Evolutionary conservation across 1,139 yeast genomes (phyloP).

Genomic region (Pichia sp.): DNA sequence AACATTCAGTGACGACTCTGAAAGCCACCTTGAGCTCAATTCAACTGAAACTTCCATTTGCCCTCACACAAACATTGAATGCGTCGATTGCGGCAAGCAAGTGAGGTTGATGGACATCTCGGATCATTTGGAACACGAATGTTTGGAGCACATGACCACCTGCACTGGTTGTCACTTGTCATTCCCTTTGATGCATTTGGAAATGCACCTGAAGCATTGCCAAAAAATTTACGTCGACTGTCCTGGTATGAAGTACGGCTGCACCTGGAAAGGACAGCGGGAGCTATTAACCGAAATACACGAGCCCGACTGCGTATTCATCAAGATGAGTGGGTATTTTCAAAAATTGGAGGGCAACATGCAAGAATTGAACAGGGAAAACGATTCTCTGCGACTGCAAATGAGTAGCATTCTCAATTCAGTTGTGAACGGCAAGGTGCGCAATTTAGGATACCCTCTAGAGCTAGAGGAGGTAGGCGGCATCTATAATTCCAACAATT

Average conservation of each 20-base stretch:
- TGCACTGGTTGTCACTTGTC: conserved; percentile 35
- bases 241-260: conserved; percentile 36
- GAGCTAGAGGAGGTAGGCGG: conserved; percentile 23
- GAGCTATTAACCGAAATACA: conserved; percentile 33
- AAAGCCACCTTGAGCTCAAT: not conserved
- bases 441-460: conserved; percentile 49
- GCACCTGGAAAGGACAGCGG: conserved; percentile 40
- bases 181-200: conserved; percentile 30
- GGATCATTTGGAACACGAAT: conserved; percentile 39
- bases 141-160: conserved; percentile 37
- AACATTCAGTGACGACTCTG: conserved; percentile 2
- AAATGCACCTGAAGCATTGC: conserved; percentile 34
- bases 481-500: conserved; percentile 19
- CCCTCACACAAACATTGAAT: conserved; percentile 38
- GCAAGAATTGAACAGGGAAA: conserved; percentile 35
- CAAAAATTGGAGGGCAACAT: conserved; percentile 33
- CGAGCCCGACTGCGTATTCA: conserved; percentile 34
- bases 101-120: conserved; percentile 36
- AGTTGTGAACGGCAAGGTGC: conserved; percentile 48
- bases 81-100: conserved; percentile 39
- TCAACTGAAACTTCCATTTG: conserved; percentile 25
- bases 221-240: conserved; percentile 35
- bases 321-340: conserved; percentile 34
- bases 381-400: conserved; percentile 37
- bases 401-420: conserved; percentile 46